Percentiles rank a stretch among this genome's conserved stretches.
Evolutionary conservation across 2,329 filamentous ascomycete genomes (phyloP).

Genomic region (Botrytis hyacinthi): DNA sequence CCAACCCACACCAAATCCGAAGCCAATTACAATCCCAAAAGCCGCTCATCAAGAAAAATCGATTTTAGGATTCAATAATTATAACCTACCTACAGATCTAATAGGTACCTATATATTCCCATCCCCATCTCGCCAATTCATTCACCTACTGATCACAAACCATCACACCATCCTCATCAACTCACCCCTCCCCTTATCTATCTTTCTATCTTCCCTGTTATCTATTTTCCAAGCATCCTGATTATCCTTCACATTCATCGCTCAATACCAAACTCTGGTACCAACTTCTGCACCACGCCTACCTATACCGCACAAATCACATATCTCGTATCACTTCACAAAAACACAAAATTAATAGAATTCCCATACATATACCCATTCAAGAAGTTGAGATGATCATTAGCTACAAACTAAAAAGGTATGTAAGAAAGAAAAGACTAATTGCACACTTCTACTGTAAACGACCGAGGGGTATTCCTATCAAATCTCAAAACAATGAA

Average conservation of each 20-base stretch:
- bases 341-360: background rate
- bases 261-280: background rate
- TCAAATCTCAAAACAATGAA: conserved; percentile 1
- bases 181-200: no score
- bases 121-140: no score
- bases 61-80: no score
- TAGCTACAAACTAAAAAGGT: background rate
- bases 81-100: no score
- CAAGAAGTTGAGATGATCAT: background rate
- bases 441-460: background rate
- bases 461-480: conserved; percentile 10
- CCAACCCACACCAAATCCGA: no score
- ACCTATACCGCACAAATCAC: background rate
- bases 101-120: no score
- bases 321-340: background rate
- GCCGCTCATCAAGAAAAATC: no score
- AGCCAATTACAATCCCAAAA: no score
- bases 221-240: no score
- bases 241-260: background rate
- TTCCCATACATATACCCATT: background rate
- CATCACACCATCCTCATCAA: no score
- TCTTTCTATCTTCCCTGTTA: no score
- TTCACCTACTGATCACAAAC: no score
- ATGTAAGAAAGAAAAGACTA: background rate
- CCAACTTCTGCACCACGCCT: background rate